Evolutionary conservation across 1,139 yeast species (phyloP), one percentile per base, ranked within the genome.

Genomic region (Sugiyamaella pinicola): DNA sequence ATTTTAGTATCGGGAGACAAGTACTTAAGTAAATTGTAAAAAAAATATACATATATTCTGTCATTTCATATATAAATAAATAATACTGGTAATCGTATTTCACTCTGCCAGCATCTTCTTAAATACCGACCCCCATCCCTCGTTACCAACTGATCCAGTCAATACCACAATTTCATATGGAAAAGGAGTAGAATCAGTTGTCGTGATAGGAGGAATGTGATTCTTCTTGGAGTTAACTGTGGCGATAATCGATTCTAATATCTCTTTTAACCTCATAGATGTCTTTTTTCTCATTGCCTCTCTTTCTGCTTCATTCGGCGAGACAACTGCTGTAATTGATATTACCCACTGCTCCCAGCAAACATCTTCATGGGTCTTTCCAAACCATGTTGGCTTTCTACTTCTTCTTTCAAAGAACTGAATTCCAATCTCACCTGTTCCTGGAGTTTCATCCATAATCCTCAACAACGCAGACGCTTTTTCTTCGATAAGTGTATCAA

Each of bases 121-220:
- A 34, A 69, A 58, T 45, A 67, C 66, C 2, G 68, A 57, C 4
- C 69, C 69, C 72, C 72, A 69, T n/a, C 64, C 58, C 28, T 60
- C 65, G 26, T 54, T 56, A 12, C 50, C 55, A 19, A 53, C 59
- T 4, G 55, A 55, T 4, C 56, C 51, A 2, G 69, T 64, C 19
- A 52, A 26, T 0, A 74, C 64, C 10, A 67, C 63, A 9, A 79
- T 69, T 48, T 70, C 68, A 64, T 82, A 86, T 0, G 88, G 88
- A 61, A 86, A 87, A 3, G 93, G 91, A 15, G 82, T 71, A 29
- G 79, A 73, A 10, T 84, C 89, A 12, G 84, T 72, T 1, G 87
- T 79, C 4, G 86, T 81, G 18, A 87, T 84, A 0, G 88, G 87
- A 1, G 95, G 95, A 2, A 87, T 82, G 60, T 85, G 90, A 49